phyloP scores from a whole-genome alignment of 306 rosid genomes.

The Quercus variabilis region DNA sequence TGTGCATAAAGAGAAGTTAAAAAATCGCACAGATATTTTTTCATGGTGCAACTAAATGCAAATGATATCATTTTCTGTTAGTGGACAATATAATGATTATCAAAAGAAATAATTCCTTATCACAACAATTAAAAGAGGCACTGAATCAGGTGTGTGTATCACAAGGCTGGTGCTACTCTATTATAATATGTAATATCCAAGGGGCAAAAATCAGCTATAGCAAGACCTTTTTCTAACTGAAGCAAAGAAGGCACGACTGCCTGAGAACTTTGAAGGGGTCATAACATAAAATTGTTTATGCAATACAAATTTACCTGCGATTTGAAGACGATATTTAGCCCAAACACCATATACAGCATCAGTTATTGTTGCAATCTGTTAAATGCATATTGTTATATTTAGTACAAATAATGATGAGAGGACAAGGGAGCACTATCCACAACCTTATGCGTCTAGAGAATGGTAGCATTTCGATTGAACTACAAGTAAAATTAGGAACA shows the following conservation, averaged over 20 bases:
- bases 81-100: not conserved
- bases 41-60: not conserved
- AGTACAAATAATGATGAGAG: slow-evolving; percentile 11
- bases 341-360: slow-evolving; percentile 67
- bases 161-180: not conserved
- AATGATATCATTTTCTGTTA: not conserved
- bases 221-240: too few relatives aligned
- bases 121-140: not conserved
- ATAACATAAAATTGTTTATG: slow-evolving; percentile 1
- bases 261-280: not conserved
- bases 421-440: not conserved
- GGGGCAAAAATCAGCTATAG: too few relatives aligned
- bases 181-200: too few relatives aligned
- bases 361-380: slow-evolving; percentile 64
- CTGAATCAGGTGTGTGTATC: not conserved
- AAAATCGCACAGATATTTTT: not conserved
- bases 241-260: too few relatives aligned
- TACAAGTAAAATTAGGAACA: slow-evolving; percentile 3
- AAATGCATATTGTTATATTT: not conserved
- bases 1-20: not conserved
- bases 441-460: not conserved
- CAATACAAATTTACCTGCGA: slow-evolving; percentile 51
- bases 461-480: not conserved
- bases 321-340: slow-evolving; percentile 91
- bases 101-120: not conserved